These are phyloP conservation scores for Colletotrichum aenigma DNA, from an alignment of 2,329 filamentous ascomycete genomes.

Conservation along the genomic window DNA sequence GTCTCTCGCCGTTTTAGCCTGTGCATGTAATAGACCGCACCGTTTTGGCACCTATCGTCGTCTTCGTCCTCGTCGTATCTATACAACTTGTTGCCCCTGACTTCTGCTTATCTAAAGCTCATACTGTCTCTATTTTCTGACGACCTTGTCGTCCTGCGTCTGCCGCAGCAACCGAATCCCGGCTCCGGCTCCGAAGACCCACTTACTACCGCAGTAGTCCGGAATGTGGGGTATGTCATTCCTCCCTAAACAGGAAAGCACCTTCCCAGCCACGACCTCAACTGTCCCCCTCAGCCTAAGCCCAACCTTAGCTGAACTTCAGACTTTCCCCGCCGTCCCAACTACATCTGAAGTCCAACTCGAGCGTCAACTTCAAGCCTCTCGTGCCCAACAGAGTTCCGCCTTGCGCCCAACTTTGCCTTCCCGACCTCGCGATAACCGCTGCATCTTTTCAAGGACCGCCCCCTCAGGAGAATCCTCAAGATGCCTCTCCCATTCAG, in stretches of 20 bases:
- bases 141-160: neutral
- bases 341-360: neutral
- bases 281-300: neutral
- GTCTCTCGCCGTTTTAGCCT: neutral
- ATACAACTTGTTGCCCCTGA: neutral
- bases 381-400: neutral
- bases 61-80: neutral
- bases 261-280: neutral
- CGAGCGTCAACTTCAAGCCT: neutral
- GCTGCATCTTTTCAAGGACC: neutral
- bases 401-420: neutral
- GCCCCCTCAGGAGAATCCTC: neutral
- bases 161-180: neutral
- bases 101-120: neutral
- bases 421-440: neutral
- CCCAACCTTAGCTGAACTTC: neutral
- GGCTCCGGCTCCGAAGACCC: neutral
- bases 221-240: constrained; percentile 16
- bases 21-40: neutral
- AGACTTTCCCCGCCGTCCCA: neutral
- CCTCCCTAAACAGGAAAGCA: constrained; percentile 12
- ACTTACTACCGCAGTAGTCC: neutral
- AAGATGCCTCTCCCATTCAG: constrained; percentile 7
- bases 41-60: neutral
- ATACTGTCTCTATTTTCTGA: neutral